phyloP scores from a whole-genome alignment of 768 basidiomycete genomes.

The Kwoniella sp. region DNA sequence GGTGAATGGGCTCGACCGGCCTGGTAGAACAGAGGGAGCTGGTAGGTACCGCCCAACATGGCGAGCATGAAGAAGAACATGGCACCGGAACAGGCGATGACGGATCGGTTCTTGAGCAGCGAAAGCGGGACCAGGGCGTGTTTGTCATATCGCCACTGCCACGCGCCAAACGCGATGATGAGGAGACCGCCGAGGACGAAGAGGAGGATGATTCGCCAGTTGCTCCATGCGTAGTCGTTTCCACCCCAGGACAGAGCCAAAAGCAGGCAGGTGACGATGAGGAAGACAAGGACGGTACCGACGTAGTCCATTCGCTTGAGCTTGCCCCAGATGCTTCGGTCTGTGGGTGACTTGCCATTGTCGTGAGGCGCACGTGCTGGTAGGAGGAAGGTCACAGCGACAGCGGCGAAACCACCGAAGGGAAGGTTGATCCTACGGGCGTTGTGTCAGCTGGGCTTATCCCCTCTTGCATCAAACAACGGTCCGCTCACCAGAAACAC shows the following conservation, averaged over 20 bases:
- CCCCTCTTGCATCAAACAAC: neutral
- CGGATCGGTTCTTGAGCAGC: conserved; percentile 47
- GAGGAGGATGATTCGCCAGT: conserved; percentile 47
- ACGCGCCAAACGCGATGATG: conserved; percentile 44
- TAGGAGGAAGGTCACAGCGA: conserved; percentile 49
- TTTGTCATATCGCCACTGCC: conserved; percentile 48
- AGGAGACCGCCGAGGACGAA: conserved; percentile 45
- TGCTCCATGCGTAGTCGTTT: conserved; percentile 53
- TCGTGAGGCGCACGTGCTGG: conserved; percentile 44
- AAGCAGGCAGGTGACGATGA: conserved; percentile 51
- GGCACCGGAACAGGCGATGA: conserved; percentile 42
- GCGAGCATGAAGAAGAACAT: conserved; percentile 35
- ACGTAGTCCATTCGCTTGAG: conserved; percentile 51
- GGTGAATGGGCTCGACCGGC: conserved; percentile 50
- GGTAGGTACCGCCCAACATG: conserved; percentile 46
- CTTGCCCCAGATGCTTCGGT: conserved; percentile 19
- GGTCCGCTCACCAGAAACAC: conserved; percentile 44
- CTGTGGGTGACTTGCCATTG: conserved; percentile 22
- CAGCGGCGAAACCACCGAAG: conserved; percentile 40
- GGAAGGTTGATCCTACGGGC: conserved; percentile 50
- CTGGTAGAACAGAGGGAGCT: conserved; percentile 46
- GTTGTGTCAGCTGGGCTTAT: too few relatives aligned
- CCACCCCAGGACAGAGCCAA: conserved; percentile 57
- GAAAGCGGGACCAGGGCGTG: conserved; percentile 51
- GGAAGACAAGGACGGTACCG: conserved; percentile 52